Evolutionary conservation across 768 basidiomycete genomes (phyloP), one percentile per base, ranked within the genome.

Genomic region (Suillus luteus): DNA sequence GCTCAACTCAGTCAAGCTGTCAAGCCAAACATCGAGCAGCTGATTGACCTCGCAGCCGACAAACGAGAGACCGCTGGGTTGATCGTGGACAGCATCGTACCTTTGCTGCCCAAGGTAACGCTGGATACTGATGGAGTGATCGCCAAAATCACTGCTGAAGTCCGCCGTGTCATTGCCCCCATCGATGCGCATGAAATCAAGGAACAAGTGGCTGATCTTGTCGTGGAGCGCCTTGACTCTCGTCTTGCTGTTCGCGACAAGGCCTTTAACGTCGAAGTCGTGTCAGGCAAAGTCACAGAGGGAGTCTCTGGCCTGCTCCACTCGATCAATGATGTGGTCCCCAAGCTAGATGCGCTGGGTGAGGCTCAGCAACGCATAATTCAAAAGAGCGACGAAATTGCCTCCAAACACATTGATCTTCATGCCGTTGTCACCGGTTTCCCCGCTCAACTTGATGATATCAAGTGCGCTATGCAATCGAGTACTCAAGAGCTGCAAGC

Each of bases 41-140:
- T 95, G 64, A 95, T 95, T 65, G 93, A 95, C 71, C 83, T 95
- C 57, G 89, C 93, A 33, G 92, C 91, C 0, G 93, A 95, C 73
- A 95, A 95, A 73, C 84, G 91, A 41, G 93, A 95, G 75, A 95
- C 93, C 4, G 93, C 93, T 4, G 82, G 84, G 8, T 83, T 95
- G 48, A 95, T 95, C 63, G 85, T 93, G 35, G 85, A 93, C 59
- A 79, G 84, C 24, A 83, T 95, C 44, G 63, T 87, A 6, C 93
- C 93, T 11, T 72, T 91, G 61, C 69, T 94, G 19, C 87, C 87
- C 11, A 72, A 79, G 33, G 58, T 77, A 55, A 66, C 77, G 64
- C 48, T 82, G 40, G 87, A 93, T 69, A 81, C 82, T 1, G 82
- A 86, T 55, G 78, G 81, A 2, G 75, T 93, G 57, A 81, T 85